phyloP scores from a whole-genome alignment of 345 rosid genomes.

The Dovyalis caffra region DNA sequence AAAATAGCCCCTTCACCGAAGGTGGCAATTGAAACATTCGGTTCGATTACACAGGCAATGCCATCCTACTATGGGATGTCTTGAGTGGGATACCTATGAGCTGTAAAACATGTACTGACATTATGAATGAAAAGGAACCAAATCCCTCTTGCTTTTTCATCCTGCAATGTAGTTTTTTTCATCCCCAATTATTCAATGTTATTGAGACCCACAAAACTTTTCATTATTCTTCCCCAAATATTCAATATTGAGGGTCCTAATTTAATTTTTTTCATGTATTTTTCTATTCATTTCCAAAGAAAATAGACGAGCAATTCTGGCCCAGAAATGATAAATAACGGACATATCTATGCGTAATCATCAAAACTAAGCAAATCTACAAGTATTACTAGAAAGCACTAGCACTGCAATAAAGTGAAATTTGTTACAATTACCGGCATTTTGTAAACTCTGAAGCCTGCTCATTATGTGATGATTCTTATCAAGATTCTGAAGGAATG shows the following conservation, averaged over 20 bases:
- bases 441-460: slow-evolving; percentile 63
- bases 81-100: no score
- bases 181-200: neutral
- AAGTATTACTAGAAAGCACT: neutral
- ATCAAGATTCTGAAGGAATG: slow-evolving; percentile 61
- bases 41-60: neutral
- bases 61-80: neutral
- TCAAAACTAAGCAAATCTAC: neutral
- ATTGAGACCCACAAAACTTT: neutral
- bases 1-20: neutral
- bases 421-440: slow-evolving; percentile 52
- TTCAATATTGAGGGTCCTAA: no score
- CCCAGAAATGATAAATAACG: neutral
- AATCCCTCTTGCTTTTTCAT: no score
- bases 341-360: neutral
- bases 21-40: neutral
- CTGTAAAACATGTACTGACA: no score
- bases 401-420: neutral
- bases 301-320: neutral
- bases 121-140: neutral
- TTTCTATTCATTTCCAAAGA: neutral
- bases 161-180: neutral
- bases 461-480: slow-evolving; percentile 54
- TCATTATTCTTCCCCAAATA: neutral
- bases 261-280: neutral